Conservation (phyloP, 2,329 filamentous ascomycete genomes). For the Fusarium luffae region DNA sequence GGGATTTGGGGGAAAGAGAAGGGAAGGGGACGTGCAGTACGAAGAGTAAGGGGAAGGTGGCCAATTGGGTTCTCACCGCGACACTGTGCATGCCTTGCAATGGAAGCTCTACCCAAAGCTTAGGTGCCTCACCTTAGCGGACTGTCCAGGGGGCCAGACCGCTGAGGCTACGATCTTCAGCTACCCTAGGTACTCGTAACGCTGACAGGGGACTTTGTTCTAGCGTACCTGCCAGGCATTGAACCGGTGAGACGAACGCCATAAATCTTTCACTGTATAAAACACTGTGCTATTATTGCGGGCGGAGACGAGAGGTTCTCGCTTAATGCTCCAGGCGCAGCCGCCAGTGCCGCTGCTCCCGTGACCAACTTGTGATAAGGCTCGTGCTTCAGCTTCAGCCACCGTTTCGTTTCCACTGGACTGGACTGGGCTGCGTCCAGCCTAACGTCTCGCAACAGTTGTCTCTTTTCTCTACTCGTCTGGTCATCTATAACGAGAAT, state of each 20-base stretch:
- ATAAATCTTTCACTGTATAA: neutral
- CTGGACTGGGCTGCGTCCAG: neutral
- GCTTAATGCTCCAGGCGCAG: conserved; percentile 17
- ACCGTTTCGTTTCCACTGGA: conserved; percentile 32
- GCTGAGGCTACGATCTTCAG: conserved; percentile 6
- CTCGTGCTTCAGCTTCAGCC: neutral
- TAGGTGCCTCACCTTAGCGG: neutral
- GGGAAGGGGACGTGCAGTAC: neutral
- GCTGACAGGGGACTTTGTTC: conserved; percentile 10
- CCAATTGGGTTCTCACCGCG: conserved; percentile 6
- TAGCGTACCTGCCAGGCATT: conserved; percentile 7
- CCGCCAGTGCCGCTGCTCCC: conserved; percentile 18
- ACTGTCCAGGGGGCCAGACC: neutral
- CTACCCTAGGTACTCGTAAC: neutral
- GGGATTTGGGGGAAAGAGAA: neutral
- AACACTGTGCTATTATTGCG: conserved; percentile 4
- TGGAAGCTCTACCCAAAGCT: neutral
- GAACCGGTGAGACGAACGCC: neutral
- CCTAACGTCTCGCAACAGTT: neutral
- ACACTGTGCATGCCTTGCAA: conserved; percentile 19
- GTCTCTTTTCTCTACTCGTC: conserved; percentile 24
- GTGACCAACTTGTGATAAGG: conserved; percentile 12
- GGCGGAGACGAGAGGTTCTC: neutral
- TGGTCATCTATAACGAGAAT: neutral
- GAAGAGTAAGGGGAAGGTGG: conserved; percentile 13